Conservation (phyloP, 768 basidiomycete species). For the Lentinula raphanica region DNA sequence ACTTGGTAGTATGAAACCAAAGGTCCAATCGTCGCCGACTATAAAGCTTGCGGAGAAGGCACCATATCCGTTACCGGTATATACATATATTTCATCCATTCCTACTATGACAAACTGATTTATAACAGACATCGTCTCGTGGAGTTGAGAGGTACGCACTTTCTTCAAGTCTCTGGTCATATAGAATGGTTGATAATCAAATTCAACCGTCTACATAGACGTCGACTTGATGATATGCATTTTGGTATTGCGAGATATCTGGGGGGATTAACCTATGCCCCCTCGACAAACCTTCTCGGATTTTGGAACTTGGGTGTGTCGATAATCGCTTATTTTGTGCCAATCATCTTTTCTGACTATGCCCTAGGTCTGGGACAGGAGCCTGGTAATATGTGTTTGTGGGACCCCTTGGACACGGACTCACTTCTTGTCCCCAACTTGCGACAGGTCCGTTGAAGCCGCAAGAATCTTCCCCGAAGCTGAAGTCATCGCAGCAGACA, state of each 20-base stretch:
- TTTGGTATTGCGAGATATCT: background rate
- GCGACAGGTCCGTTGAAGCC: slow-evolving; percentile 4
- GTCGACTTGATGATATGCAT: slow-evolving; percentile 7
- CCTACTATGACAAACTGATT: background rate
- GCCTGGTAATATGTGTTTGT: background rate
- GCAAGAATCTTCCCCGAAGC: background rate
- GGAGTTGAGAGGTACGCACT: slow-evolving; percentile 3
- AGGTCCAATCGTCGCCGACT: background rate
- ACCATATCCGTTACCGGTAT: background rate
- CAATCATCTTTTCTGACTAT: background rate
- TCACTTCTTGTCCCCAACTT: background rate
- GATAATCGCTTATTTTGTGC: background rate
- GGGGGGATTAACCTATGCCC: background rate
- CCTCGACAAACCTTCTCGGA: background rate
- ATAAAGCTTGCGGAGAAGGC: background rate
- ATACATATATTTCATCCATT: background rate
- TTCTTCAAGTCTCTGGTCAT: too few species aligned
- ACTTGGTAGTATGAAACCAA: background rate
- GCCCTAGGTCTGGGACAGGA: slow-evolving; percentile 1
- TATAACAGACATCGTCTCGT: slow-evolving; percentile 3
- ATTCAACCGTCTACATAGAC: background rate
- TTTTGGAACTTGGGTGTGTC: slow-evolving; percentile 3
- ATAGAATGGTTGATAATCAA: too few species aligned
- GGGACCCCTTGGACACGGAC: background rate
- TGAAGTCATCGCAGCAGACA: background rate